A percentile compares a stretch with the other conserved stretches of the same genome.
Conservation (phyloP, 164 flowering plant genomes). For the Protea cynaroides region DNA sequence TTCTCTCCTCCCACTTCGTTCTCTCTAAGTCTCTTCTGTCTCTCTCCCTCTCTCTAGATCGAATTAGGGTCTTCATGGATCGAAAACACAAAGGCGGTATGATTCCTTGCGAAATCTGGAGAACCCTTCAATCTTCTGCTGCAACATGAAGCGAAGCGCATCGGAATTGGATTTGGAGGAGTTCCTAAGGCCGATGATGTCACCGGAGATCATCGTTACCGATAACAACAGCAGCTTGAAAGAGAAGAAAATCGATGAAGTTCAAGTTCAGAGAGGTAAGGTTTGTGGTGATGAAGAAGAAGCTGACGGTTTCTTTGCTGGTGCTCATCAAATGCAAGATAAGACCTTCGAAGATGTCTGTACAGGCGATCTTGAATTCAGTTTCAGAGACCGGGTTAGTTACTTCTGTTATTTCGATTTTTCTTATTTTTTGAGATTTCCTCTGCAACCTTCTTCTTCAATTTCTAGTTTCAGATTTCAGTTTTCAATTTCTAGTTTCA, state of each 20-base stretch:
- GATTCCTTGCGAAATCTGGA: no score
- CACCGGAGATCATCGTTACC: neutral
- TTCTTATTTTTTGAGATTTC: neutral
- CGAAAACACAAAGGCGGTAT: no score
- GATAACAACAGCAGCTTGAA: neutral
- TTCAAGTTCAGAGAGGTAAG: conserved; percentile 9
- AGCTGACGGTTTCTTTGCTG: neutral
- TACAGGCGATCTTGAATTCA: conserved; percentile 20
- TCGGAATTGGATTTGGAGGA: conserved; percentile 26
- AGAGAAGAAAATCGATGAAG: neutral
- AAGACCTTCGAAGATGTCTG: neutral
- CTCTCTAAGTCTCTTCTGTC: no score
- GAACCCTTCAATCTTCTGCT: neutral
- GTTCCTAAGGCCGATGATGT: conserved; percentile 8
- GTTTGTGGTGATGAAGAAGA: neutral
- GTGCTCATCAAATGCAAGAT: no score
- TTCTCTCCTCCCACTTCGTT: neutral
- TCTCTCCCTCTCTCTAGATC: neutral
- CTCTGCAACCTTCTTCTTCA: no score
- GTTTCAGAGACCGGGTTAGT: conserved; percentile 20
- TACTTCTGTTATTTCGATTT: neutral
- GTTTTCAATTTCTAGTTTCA: no score
- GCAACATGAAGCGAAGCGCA: conserved; percentile 26
- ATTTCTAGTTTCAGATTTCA: no score
- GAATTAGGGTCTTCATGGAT: neutral